Base-by-base conservation (phyloP, 257 asterid species). In the Coffea canephora region DNA sequence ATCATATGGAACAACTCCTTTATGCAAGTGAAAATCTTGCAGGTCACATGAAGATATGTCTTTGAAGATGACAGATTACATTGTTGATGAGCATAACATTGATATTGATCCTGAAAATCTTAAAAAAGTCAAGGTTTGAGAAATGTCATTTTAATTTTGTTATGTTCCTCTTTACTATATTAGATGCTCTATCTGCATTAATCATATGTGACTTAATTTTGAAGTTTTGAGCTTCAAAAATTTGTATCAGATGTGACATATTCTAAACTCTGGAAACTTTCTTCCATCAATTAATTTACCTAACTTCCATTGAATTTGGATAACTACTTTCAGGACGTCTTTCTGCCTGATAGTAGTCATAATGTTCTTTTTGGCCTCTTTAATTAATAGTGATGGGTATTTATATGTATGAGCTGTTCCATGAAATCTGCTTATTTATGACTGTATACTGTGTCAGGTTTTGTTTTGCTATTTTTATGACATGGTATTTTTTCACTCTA, bases 31-130 rank as follows among this genome's bases (percentile, higher is more conserved):
- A 74, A 68, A 39, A 72, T 74, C 66, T 66, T 88, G 76, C 91
- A 94, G 98, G 98, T 91, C 93, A 75, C 98, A 93, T 84, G 98
- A 94, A 87, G 97, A 93, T 73, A 94, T 93, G 97, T 94, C 98
- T 81, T 82, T 85, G 88, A 89, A 86, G 89, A 91, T 93, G 97
- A 91, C 93, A 83, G 95, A 89, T 78, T 87, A 87, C 85, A 83
- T 93, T 72, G 98, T 93, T 67, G 96, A 93, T 80, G 91, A 89
- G 80, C 96, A 95, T 77, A 82, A 82, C 88, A 95, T 95, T 74
- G 98, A 95, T 65, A 88, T 93, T 86, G 90, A 76, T 48, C 52
- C 92, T 81, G 95, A 81, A 48, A 54, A 74, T 46, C 86, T 88
- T 57, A 91, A 84, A 78, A 91, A 86, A 89, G 98, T 89, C 83